Base-by-base conservation (phyloP, 106 monocot genomes). In the Xerophyta viscosa region DNA sequence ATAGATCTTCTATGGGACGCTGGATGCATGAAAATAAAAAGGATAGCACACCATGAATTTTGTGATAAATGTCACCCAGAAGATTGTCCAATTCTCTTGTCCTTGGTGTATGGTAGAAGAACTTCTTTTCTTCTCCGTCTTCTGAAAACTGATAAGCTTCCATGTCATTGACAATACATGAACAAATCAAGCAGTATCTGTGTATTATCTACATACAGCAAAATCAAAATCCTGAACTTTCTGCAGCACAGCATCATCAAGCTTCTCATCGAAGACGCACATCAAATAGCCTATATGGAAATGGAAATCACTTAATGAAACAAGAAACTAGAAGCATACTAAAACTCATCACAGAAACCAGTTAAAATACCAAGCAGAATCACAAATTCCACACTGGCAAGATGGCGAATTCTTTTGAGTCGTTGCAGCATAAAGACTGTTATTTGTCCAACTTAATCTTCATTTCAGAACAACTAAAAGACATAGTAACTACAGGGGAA, bases 31-130 rank as follows among this genome's bases (percentile, higher is more conserved):
- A 39, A 20, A 17, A 14, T 36, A 39, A 0, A 11, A 26, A 67
- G n/a, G n/a, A n/a, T n/a, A n/a, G 48, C 66, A 51, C 79, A 96
- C 94, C 96, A 63, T 86, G 96, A 85, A 98, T 90, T 71, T 98
- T 98, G 66, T 98, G 96, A 67, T 86, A 90, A 50, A 98, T 86
- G 74, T 98, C 96, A 28, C 96, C 96, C 48, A 98, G 77, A 67
- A 98, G 76, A 27, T 74, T 71, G 62, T 98, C 96, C 66, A 98
- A 52, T 60, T 98, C 96, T 69, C 74, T 86, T 46, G 96, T 98
- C 66, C 76, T 89, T 25, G 76, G 57, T 36, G 89, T 98, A 50
- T 74, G 96, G 89, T 98, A 98, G 60, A 77, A 98, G 37, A 66
- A 86, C 43, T 59, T 98, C 44, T 69, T 76, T 50, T 90, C 81